Evolutionary conservation across 371 early-diverging fungal genomes (phyloP), one percentile per base, ranked within the genome.

Genomic region (Basidiobolus heterosporus): DNA sequence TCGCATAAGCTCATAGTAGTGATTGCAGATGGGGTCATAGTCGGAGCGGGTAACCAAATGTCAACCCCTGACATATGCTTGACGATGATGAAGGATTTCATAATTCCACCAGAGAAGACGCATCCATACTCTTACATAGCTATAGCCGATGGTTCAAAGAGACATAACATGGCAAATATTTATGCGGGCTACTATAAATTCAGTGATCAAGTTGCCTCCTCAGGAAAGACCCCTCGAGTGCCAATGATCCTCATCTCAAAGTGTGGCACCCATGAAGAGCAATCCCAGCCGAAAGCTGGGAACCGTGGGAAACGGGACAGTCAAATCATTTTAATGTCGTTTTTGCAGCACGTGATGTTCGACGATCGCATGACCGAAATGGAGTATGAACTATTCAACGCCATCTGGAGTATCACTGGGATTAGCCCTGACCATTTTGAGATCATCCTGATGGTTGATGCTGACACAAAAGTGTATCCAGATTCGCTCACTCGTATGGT

Each of bases 301-400:
- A 95, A 98, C 62, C 72, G 99, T 44, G 98, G 99, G 46, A 99
- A 97, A 65, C 80, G 99, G 48, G 99, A 99, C 62, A 91, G 91
- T 17, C 98, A 99, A 64, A 83, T 99, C 48, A 74, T 99, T 47
- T 57, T 98, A 39, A 98, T 98, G 95, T 74, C 82, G 38, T 99
- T 97, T 69, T 78, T 97, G 67, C 78, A 84, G 54, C 83, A 87
- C 50, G 83, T 94, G 41, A 78, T 88, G 62, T 94, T 91, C 67
- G 79, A 91, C 47, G 92, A 92, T 57, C 80, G 93, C 17, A 82
- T 98, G 87, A 91, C 92, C 0, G 73, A 82, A 40, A 72, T 99
- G 45, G 98, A 99, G 56, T 86, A 82, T 55, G 95, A 93, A 41
- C 66, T 98, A 35, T 97, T 91, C 65, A 76, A 78, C 55, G 78